A percentile compares a stretch with the other conserved stretches of the same genome.
These are phyloP conservation scores for Umbelopsis sp. DNA, from an alignment of 192 early-diverging fungal genomes.

Conservation along the genomic window DNA sequence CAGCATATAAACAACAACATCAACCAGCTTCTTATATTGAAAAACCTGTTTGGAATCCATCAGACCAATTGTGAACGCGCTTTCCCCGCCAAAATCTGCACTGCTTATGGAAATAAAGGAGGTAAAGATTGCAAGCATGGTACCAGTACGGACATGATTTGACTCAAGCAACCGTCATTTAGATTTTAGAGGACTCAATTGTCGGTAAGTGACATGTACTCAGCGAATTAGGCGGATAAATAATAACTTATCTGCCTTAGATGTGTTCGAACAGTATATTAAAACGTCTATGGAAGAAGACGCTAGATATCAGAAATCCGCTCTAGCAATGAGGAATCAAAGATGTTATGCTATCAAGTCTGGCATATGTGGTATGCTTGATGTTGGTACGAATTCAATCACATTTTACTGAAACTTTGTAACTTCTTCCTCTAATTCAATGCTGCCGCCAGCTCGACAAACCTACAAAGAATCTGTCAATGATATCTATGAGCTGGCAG, in stretches of 20 bases:
- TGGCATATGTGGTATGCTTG: conserved; percentile 82
- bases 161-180: not conserved
- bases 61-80: conserved; percentile 36
- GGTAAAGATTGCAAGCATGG: conserved; percentile 1
- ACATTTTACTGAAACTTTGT: not conserved
- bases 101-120: conserved; percentile 36
- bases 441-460: conserved; percentile 55
- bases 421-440: not conserved
- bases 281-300: conserved; percentile 74
- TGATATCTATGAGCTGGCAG: conserved; percentile 68
- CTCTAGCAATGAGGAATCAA: conserved; percentile 80
- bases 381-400: conserved; percentile 63
- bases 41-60: not conserved
- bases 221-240: no score
- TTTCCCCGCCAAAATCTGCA: conserved; percentile 47
- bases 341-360: conserved; percentile 86
- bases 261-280: conserved; percentile 50
- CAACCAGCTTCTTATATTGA: not conserved
- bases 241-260: conserved; percentile 30
- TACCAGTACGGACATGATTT: no score
- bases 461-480: conserved; percentile 77
- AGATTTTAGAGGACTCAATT: not conserved
- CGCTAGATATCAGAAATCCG: conserved; percentile 66
- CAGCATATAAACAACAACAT: not conserved
- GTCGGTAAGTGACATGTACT: not conserved